Conservation (phyloP, 1,284 basidiomycete species). For the Exobasidium rhododendri region DNA sequence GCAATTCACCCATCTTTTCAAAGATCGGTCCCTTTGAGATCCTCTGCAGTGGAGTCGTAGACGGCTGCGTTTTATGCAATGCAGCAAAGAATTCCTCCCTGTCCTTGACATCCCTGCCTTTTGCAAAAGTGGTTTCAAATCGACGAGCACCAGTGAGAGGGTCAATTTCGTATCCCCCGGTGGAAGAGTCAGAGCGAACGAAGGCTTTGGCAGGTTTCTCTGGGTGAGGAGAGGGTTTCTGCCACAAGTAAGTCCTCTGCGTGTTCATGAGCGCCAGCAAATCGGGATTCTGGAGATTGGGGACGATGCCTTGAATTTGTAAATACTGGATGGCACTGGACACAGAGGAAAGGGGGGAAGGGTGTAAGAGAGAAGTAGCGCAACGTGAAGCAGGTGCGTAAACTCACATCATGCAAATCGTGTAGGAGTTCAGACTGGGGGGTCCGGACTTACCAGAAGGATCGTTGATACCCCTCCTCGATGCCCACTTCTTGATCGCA, state of each 20-base stretch:
- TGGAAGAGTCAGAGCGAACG: background rate
- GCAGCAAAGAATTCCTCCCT: background rate
- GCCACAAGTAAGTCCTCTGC: conserved; percentile 29
- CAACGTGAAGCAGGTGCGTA: no score
- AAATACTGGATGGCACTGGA: conserved; percentile 49
- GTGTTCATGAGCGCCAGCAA: conserved; percentile 32
- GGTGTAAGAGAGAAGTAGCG: no score
- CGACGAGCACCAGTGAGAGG: background rate
- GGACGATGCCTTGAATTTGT: conserved; percentile 44
- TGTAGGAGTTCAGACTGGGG: conserved; percentile 40
- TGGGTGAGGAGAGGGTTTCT: background rate
- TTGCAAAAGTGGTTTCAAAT: conserved; percentile 26
- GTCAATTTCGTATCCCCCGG: conserved; percentile 5
- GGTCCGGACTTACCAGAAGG: conserved; percentile 30
- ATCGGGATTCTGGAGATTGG: conserved; percentile 50
- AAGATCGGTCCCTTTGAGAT: background rate
- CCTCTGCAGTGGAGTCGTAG: background rate
- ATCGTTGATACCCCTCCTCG: conserved; percentile 36
- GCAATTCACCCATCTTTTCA: background rate
- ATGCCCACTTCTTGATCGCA: conserved; percentile 44
- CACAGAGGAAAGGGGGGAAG: conserved; percentile 25
- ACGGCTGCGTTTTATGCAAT: background rate
- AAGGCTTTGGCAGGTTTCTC: background rate
- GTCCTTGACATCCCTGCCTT: background rate
- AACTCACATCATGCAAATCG: conserved; percentile 32